These are phyloP conservation scores for Ganoderma boninense DNA, from an alignment of 1,284 basidiomycete genomes.

Conservation along the genomic window DNA sequence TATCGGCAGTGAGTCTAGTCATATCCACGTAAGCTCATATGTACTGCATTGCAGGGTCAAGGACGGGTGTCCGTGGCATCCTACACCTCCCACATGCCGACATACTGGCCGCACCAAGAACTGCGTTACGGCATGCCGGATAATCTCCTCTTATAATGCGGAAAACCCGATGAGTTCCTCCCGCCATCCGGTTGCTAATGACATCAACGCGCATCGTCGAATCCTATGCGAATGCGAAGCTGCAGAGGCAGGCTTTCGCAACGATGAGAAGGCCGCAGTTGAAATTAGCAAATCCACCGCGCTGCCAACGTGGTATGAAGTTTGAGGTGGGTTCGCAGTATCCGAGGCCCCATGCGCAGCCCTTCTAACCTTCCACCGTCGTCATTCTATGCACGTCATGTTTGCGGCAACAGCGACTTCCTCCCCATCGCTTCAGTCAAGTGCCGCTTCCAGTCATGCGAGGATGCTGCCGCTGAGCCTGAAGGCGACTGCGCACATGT, in stretches of 20 bases:
- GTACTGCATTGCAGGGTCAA: not conserved
- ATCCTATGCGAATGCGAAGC: not conserved
- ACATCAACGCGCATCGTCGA: not conserved
- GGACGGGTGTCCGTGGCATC: not conserved
- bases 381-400: not conserved
- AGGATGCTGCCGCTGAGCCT: not conserved
- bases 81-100: not conserved
- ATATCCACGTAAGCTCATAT: not conserved
- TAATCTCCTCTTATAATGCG: not conserved
- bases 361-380: not conserved
- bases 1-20: not conserved
- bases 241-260: not conserved
- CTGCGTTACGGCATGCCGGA: not conserved
- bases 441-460: not conserved
- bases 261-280: slow-evolving; percentile 5
- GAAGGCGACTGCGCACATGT: not conserved
- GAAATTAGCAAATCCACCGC: slow-evolving; percentile 3
- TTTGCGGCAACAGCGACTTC: not conserved
- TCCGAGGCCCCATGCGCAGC: not conserved
- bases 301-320: not conserved
- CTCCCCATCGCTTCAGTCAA: not conserved
- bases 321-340: not conserved
- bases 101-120: not conserved
- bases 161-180: not conserved
- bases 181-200: not conserved